Conservation (phyloP, 1,139 yeast species). For the Yamadazyma kanchanaburiensis region DNA sequence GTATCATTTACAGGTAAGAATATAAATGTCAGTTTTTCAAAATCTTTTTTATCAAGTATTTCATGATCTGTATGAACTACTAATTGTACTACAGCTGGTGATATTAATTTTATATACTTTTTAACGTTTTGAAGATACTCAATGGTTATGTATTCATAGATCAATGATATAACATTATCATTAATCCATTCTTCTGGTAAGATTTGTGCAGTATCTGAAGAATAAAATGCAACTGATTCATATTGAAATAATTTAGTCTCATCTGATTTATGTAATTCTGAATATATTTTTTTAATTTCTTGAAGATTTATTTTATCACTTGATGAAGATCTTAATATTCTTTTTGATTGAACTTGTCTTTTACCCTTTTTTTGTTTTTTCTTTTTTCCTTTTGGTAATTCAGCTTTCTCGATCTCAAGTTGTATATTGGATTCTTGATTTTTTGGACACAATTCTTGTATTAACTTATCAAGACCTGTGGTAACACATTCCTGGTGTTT, state of each 20-base stretch:
- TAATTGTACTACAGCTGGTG: conserved; percentile 40
- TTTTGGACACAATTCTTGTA: conserved; percentile 3
- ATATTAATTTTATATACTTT: conserved; percentile 27
- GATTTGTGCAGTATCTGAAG: conserved; percentile 33
- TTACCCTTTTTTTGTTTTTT: conserved; percentile 4
- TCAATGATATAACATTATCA: conserved; percentile 64
- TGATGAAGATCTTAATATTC: background rate
- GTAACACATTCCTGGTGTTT: conserved; percentile 7
- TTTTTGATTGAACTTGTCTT: background rate
- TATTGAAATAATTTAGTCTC: conserved; percentile 25
- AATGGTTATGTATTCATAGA: conserved; percentile 51
- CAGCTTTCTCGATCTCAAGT: conserved; percentile 1
- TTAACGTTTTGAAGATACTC: conserved; percentile 13
- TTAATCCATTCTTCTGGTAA: conserved; percentile 68
- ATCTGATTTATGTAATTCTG: conserved; percentile 10
- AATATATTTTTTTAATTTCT: conserved; percentile 21
- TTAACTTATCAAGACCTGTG: conserved; percentile 32
- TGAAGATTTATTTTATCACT: conserved; percentile 1
- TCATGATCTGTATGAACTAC: conserved; percentile 35
- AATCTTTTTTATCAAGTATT: conserved; percentile 29
- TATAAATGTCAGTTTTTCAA: conserved; percentile 30
- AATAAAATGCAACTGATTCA: conserved; percentile 38
- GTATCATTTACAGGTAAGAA: conserved; percentile 41
- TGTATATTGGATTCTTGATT: background rate
- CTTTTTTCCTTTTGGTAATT: background rate